Evolutionary conservation across 2,329 filamentous ascomycete species (phyloP), one percentile per base, ranked within the genome.

Genomic region (Hymenoscyphus infarciens): DNA sequence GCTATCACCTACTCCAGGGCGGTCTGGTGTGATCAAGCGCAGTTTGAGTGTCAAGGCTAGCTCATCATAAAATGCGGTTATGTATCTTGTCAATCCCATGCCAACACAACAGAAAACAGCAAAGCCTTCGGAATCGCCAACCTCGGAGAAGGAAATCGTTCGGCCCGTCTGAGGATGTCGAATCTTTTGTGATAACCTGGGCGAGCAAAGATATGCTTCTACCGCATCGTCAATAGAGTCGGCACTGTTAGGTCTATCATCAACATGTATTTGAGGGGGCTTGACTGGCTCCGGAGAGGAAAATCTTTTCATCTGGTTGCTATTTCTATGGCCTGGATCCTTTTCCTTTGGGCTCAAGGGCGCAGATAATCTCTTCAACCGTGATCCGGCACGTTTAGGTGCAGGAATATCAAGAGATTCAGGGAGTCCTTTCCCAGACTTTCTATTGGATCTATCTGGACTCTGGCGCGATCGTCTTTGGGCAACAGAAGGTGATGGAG

Each of bases 11-110:
- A 99, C 91, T 29, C 95, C 95, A 61, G 95, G 95, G 60, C 95
- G 86, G 75, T 99, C 95, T 5, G 94, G 90, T 0, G 95, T 98
- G 68, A 99, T 96, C 59, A 99, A 82, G 22, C 95, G 87, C 62
- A 99, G 78, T 74, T 92, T 95, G 63, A 99, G 79, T 0, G 93
- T 96, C 71, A 91, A 79, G 2, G 95, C 95, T 60, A 99, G 81
- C 75, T 99, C 95, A 74, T 99, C 95, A 73, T 98, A 99, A 74
- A 99, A 99, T 0, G 93, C 92, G 64, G 92, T 97, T 64, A 99
- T 90, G 74, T 95, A 99, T 76, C 95, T 86, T 11, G 95, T 99
- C 71, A 99, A 77, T 0, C 95, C 95, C 95, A 99, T 99, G 22
- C 95, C 95, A 2, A 99, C 92, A 72, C 95, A 99, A 74, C 95